A percentile compares a stretch with the other conserved stretches of the same genome.
Evolutionary conservation across 306 rosid genomes (phyloP).

Genomic region (Malus sieversii): DNA sequence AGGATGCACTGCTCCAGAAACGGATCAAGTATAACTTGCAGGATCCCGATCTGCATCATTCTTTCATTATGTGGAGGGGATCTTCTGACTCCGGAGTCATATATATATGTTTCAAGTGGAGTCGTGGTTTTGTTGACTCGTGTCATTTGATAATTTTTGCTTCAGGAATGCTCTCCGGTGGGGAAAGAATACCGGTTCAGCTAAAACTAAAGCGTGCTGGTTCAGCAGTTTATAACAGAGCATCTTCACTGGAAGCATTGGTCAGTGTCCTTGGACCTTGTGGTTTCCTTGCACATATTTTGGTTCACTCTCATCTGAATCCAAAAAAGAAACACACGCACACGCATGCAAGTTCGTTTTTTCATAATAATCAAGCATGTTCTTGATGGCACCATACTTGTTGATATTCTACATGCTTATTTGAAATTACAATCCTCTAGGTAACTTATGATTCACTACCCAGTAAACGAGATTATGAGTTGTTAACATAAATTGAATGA

Average conservation of each 20-base stretch:
- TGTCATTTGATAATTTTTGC: too few relatives aligned
- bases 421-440: not conserved
- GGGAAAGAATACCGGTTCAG: too few relatives aligned
- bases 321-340: not conserved
- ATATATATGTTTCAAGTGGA: not conserved
- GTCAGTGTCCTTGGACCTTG: constrained; percentile 26
- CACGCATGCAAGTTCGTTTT: not conserved
- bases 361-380: not conserved
- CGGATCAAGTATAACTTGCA: constrained; percentile 8
- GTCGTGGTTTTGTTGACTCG: too few relatives aligned
- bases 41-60: not conserved
- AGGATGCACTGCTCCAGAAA: constrained; percentile 84
- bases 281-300: constrained; percentile 1
- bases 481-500: too few relatives aligned
- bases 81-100: not conserved
- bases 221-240: too few relatives aligned
- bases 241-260: constrained; percentile 49
- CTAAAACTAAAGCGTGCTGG: too few relatives aligned
- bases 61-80: not conserved
- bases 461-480: too few relatives aligned
- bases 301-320: not conserved
- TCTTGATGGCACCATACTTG: not conserved
- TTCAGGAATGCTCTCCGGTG: too few relatives aligned
- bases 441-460: not conserved
- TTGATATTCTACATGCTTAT: not conserved